phyloP scores from a whole-genome alignment of 345 rosid genomes.

The Alliaria petiolata region DNA sequence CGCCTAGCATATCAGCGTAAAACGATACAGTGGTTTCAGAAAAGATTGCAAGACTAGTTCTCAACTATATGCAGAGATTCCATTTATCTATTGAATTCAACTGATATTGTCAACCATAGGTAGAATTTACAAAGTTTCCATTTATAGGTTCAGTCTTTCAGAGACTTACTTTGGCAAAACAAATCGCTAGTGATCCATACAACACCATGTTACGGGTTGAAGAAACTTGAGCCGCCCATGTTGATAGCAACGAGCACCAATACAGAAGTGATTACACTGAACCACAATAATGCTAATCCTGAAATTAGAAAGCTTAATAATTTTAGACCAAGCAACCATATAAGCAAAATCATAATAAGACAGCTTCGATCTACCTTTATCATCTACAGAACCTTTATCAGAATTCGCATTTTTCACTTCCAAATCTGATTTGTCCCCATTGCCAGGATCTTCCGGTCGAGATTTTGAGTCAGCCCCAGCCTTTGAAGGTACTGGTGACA shows the following conservation, averaged over 20 bases:
- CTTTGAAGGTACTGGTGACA: conserved; percentile 34
- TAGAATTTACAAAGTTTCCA: not conserved
- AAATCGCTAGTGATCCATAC: conserved; percentile 22
- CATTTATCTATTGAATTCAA: conserved; percentile 1
- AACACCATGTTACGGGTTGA: conserved; percentile 67
- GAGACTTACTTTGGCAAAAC: conserved; percentile 38
- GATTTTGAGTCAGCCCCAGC: conserved; percentile 38
- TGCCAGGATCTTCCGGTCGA: conserved; percentile 30
- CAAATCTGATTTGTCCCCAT: conserved; percentile 17
- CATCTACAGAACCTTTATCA: conserved; percentile 26
- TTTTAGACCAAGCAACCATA: conserved; percentile 14
- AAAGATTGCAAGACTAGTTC: not conserved
- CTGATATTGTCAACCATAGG: not conserved
- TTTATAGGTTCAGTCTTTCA: conserved; percentile 1
- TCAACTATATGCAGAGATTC: conserved; percentile 3
- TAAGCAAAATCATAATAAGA: conserved; percentile 7
- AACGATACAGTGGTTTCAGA: not conserved
- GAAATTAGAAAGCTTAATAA: conserved; percentile 30
- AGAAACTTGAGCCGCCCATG: conserved; percentile 67
- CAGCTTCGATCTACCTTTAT: conserved; percentile 21
- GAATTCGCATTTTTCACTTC: conserved; percentile 3
- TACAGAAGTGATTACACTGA: conserved; percentile 66
- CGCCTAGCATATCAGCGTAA: not conserved
- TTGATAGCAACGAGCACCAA: conserved; percentile 67
- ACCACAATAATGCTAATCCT: conserved; percentile 75